These are phyloP conservation scores for Penicillium chermesinum DNA, from an alignment of 495 filamentous ascomycete species.

Conservation along the genomic window DNA sequence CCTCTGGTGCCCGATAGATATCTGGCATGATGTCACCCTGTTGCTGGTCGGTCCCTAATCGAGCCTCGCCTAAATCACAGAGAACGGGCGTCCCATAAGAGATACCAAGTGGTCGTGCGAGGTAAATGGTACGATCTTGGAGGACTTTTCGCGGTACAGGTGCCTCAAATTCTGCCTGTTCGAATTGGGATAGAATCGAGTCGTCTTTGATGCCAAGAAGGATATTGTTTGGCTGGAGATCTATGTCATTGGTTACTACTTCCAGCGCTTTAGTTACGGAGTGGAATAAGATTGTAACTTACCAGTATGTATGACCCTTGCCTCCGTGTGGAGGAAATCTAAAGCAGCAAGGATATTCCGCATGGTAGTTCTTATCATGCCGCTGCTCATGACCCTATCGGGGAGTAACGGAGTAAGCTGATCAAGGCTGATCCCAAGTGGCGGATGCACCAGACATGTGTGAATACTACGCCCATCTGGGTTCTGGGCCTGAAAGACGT, in stretches of 20 bases:
- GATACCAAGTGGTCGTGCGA: conserved; percentile 20
- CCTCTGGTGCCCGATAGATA: conserved; percentile 39
- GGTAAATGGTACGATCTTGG: conserved; percentile 18
- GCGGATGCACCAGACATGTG: conserved; percentile 37
- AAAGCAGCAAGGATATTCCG: conserved; percentile 28
- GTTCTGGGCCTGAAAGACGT: conserved; percentile 28
- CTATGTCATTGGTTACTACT: conserved; percentile 10
- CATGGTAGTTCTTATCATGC: conserved; percentile 20
- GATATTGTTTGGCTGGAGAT: conserved; percentile 28
- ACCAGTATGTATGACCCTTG: conserved; percentile 44
- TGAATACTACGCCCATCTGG: conserved; percentile 29
- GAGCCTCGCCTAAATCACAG: conserved; percentile 28
- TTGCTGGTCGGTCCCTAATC: conserved; percentile 26
- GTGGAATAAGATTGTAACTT: conserved; percentile 4
- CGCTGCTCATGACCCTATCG: conserved; percentile 10
- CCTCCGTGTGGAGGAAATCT: conserved; percentile 41
- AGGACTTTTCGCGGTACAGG: conserved; percentile 24
- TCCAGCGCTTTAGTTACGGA: neutral
- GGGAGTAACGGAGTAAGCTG: conserved; percentile 21
- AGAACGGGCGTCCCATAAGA: conserved; percentile 18
- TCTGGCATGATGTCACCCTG: conserved; percentile 26
- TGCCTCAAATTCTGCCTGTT: conserved; percentile 19
- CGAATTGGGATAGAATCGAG: conserved; percentile 23
- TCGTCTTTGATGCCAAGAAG: conserved; percentile 26
- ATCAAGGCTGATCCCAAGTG: conserved; percentile 31